Evolutionary conservation across 2,329 filamentous ascomycete species (phyloP).

Genomic region (Colletotrichum sp.): DNA sequence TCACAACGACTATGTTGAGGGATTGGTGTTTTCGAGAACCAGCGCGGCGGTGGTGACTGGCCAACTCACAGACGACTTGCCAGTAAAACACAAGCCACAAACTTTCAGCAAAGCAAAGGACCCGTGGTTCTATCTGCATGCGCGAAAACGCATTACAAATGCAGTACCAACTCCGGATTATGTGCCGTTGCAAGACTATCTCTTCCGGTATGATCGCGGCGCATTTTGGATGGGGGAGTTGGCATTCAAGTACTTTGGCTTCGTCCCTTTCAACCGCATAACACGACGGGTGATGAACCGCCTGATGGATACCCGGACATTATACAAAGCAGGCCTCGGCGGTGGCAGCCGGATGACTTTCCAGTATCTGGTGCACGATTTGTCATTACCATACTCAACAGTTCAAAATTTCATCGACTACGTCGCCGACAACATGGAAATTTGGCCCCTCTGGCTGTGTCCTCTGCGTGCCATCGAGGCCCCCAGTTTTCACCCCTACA

Average conservation of each 20-base stretch:
- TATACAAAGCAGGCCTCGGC: constrained; percentile 70
- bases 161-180: constrained; percentile 49
- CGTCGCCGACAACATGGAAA: constrained; percentile 47
- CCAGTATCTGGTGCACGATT: constrained; percentile 69
- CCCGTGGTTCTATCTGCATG: constrained; percentile 78
- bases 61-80: constrained; percentile 53
- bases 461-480: constrained; percentile 51
- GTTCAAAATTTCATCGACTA: constrained; percentile 52
- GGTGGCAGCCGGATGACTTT: constrained; percentile 57
- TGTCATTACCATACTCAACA: constrained; percentile 53
- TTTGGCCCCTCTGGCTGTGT: constrained; percentile 64
- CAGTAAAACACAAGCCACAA: constrained; percentile 34
- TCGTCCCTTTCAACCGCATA: constrained; percentile 67
- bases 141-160: constrained; percentile 28
- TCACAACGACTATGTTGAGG: constrained; percentile 70
- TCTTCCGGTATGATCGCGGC: constrained; percentile 74
- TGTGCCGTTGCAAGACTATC: constrained; percentile 68
- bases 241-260: constrained; percentile 65
- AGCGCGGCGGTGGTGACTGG: constrained; percentile 67
- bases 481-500: constrained; percentile 20
- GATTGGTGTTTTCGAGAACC: constrained; percentile 64
- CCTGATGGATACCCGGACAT: constrained; percentile 67
- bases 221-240: constrained; percentile 71
- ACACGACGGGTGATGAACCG: constrained; percentile 67
- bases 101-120: constrained; percentile 65